phyloP scores from a whole-genome alignment of 192 early-diverging fungal genomes.

The Coemansia guatemalensis region DNA sequence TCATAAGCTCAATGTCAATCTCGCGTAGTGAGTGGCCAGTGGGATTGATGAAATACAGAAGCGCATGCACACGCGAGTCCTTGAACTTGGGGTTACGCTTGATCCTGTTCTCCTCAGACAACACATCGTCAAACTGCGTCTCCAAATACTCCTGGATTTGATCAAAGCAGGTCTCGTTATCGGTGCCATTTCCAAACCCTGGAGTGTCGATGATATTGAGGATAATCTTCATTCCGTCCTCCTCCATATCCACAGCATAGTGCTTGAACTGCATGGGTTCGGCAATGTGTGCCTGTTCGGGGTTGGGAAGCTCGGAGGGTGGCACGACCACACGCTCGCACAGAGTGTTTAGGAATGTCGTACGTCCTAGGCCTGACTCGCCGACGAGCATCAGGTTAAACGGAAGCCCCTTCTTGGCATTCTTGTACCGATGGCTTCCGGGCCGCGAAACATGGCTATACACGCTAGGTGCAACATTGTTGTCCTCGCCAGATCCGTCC shows the following conservation, averaged over 20 bases:
- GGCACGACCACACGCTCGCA: constrained; percentile 80
- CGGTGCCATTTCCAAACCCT: constrained; percentile 96
- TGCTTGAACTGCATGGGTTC: constrained; percentile 90
- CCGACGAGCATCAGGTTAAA: constrained; percentile 98
- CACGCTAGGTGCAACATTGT: constrained; percentile 52
- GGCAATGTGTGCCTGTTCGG: constrained; percentile 77
- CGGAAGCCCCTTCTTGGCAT: constrained; percentile 92
- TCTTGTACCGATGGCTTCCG: constrained; percentile 78
- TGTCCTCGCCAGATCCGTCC: constrained; percentile 56
- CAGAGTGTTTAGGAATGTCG: constrained; percentile 98
- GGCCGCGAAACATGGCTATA: constrained; percentile 54
- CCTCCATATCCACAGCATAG: constrained; percentile 92
- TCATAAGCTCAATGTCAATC: constrained; percentile 93
- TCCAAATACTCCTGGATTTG: constrained; percentile 95
- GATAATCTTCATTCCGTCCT: constrained; percentile 95
- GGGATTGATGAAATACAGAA: constrained; percentile 97
- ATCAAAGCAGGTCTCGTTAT: constrained; percentile 89
- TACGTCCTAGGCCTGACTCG: constrained; percentile 92
- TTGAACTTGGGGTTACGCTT: constrained; percentile 87
- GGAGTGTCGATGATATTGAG: constrained; percentile 98
- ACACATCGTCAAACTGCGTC: constrained; percentile 89
- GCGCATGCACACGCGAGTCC: constrained; percentile 94
- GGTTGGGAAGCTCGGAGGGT: constrained; percentile 62
- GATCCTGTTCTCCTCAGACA: constrained; percentile 85
- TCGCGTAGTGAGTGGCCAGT: constrained; percentile 97